A percentile compares a stretch with the other conserved stretches of the same genome.
These are phyloP conservation scores for Tuctoria greenei DNA, from an alignment of 176 grass and related monocot genomes.

Conservation along the genomic window DNA sequence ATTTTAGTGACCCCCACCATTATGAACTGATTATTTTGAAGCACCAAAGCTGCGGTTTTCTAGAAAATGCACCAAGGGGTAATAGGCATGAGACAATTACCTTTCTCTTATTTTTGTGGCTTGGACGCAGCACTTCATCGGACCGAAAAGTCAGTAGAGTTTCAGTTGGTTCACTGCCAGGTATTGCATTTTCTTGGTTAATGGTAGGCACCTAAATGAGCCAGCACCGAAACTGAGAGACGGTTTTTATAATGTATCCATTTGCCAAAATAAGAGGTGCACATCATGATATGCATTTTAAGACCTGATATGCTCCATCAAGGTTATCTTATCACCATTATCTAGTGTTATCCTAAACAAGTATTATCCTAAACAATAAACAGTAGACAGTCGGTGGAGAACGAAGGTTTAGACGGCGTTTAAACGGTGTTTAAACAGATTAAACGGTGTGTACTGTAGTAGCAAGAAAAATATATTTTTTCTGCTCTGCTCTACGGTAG, in stretches of 20 bases:
- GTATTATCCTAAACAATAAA: no score
- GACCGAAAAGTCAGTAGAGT: slow-evolving; percentile 77
- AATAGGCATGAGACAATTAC: slow-evolving; percentile 31
- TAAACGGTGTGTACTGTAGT: no score
- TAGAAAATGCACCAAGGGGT: background rate
- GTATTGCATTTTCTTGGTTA: slow-evolving; percentile 65
- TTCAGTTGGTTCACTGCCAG: slow-evolving; percentile 69
- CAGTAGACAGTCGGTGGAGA: no score
- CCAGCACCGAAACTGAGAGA: slow-evolving; percentile 9
- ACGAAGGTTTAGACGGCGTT: no score
- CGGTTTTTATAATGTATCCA: background rate
- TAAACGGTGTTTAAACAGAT: no score
- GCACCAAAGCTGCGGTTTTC: background rate
- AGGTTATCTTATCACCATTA: background rate
- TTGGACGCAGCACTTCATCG: slow-evolving; percentile 56
- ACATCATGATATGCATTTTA: background rate
- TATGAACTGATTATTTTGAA: slow-evolving; percentile 3
- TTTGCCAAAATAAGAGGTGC: background rate
- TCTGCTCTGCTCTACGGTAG: no score
- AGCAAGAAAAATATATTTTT: no score
- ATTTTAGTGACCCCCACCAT: background rate
- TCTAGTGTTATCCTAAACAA: no score
- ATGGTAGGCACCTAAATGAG: slow-evolving; percentile 68
- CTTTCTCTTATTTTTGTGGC: slow-evolving; percentile 58
- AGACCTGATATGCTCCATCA: background rate